These are phyloP conservation scores for Euphorbia pulcherrima DNA, from an alignment of 345 rosid species.

Conservation along the genomic window DNA sequence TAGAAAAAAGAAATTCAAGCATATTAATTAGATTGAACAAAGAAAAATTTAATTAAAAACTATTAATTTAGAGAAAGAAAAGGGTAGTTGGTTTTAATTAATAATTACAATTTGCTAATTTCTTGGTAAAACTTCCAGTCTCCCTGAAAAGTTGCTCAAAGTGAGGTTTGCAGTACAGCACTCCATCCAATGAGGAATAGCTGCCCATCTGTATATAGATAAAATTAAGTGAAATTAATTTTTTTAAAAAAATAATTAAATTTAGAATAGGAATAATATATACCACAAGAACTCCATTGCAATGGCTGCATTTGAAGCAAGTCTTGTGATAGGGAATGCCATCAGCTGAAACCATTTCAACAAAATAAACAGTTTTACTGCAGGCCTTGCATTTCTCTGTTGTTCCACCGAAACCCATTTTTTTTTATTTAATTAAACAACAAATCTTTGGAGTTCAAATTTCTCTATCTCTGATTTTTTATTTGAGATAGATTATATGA, in stretches of 20 bases:
- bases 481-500: constrained; percentile 25
- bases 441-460: constrained; percentile 4
- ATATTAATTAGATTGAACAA: background rate
- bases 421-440: background rate
- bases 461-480: constrained; percentile 2
- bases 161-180: constrained; percentile 79
- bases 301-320: constrained; percentile 86
- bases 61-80: background rate
- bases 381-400: constrained; percentile 77
- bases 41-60: too few species aligned
- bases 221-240: background rate
- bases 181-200: constrained; percentile 69
- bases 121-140: constrained; percentile 48
- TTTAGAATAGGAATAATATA: background rate
- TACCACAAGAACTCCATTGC: constrained; percentile 77
- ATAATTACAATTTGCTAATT: constrained; percentile 37
- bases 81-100: background rate
- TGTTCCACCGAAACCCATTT: constrained; percentile 58
- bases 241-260: background rate
- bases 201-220: constrained; percentile 47
- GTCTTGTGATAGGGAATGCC: constrained; percentile 75
- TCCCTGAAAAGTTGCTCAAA: constrained; percentile 81
- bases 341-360: constrained; percentile 69
- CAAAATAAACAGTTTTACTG: constrained; percentile 65
- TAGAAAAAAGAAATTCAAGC: background rate